Evolutionary conservation across 352 stramenopile species (phyloP), one percentile per base, ranked within the genome.

Genomic region (Globisporangium uncinulatum): DNA sequence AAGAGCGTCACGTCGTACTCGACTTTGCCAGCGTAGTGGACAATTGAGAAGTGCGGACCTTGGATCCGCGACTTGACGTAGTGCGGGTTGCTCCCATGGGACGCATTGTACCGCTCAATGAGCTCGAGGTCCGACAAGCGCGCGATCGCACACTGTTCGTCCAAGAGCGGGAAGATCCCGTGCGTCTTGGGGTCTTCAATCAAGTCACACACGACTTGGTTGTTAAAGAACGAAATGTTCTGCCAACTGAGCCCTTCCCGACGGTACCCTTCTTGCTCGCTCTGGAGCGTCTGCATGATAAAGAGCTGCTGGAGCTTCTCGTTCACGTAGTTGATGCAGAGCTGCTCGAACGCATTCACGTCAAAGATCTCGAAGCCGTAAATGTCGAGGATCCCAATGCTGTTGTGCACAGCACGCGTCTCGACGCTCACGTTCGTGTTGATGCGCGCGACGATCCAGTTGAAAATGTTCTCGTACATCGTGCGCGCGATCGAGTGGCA

Each of bases 291-390:
- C 61, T 94, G 81, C 43, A 79, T 83, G 56, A 92, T 94, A 63
- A 96, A 96, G 6, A 93, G 69, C 59, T 91, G 82, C 66, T 98
- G 94, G 3, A 98, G 73, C 69, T 98, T 98, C 61, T 98, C 94
- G 62, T 98, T 98, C 46, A 87, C 92, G 54, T 96, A 98, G 70
- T 98, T 98, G 61, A 98, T 98, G 64, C 94, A 98, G 6, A 98
- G 73, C 63, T 99, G 96, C 73, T 98, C 94, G 59, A 98, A 98
- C 20, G 87, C 80, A 61, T 97, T 97, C 46, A 88, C 75, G 8
- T 94, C 77, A 51, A 96, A 94, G 57, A 94, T 94, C 68, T 96
- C 87, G 53, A 96, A 96, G 2, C 87, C 87, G 61, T 93, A 96
- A 62, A 96, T 96, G 60, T 96, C 87, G 46, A 96, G 69, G 51